These are phyloP conservation scores for Trichothecium sympodiale DNA, from an alignment of 2,329 filamentous ascomycete species.

Conservation along the genomic window DNA sequence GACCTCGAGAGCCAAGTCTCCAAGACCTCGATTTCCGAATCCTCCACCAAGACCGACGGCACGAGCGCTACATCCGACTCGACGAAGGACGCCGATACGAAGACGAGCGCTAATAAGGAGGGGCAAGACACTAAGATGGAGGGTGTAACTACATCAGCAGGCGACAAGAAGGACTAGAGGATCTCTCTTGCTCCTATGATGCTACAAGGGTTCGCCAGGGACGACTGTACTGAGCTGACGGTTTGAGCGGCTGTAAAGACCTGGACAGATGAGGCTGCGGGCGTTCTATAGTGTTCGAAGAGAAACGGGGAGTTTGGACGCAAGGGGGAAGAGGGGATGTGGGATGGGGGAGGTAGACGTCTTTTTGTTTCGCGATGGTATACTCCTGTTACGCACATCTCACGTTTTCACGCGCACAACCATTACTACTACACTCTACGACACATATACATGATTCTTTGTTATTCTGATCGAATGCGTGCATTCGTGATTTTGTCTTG, in stretches of 20 bases:
- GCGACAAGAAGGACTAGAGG: constrained; percentile 26
- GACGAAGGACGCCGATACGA: constrained; percentile 14
- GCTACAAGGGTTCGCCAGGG: background rate
- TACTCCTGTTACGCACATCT: constrained; percentile 2
- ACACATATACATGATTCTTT: too few relatives aligned
- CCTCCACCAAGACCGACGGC: constrained; percentile 7
- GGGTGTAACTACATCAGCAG: constrained; percentile 9
- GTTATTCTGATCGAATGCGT: too few relatives aligned
- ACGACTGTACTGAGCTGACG: constrained; percentile 7
- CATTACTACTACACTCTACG: too few relatives aligned
- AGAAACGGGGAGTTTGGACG: too few relatives aligned
- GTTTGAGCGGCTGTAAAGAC: too few relatives aligned
- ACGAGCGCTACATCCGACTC: constrained; percentile 11
- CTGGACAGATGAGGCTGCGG: too few relatives aligned
- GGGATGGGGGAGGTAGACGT: constrained; percentile 1
- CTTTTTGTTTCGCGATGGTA: constrained; percentile 4
- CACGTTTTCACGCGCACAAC: too few relatives aligned
- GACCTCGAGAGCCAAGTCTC: constrained; percentile 76
- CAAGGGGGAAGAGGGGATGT: too few relatives aligned
- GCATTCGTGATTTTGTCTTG: too few relatives aligned
- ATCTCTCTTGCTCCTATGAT: constrained; percentile 10
- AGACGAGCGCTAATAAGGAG: constrained; percentile 3
- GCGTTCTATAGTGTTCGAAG: too few relatives aligned
- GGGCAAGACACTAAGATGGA: constrained; percentile 2
- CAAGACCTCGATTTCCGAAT: constrained; percentile 32